These are phyloP conservation scores for Colletotrichum cordylinicola DNA, from an alignment of 2,329 filamentous ascomycete genomes.

Conservation along the genomic window DNA sequence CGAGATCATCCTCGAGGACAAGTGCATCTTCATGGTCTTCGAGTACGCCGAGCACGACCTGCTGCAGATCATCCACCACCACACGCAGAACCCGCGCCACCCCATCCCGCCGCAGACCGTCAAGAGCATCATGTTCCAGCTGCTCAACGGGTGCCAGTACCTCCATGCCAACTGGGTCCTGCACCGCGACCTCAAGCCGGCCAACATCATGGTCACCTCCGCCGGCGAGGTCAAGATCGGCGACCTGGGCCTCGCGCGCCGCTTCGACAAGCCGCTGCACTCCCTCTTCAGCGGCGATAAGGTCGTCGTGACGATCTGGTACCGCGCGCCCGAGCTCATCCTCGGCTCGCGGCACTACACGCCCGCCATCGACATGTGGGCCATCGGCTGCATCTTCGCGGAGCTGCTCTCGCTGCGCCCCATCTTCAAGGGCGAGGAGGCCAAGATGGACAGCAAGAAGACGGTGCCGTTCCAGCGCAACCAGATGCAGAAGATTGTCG, in stretches of 20 bases:
- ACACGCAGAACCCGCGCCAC: conserved; percentile 86
- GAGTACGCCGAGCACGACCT: conserved; percentile 98
- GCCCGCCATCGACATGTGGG: conserved; percentile 96
- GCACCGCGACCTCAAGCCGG: conserved; percentile 95
- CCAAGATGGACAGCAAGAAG: conserved; percentile 99
- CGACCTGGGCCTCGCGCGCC: conserved; percentile 87
- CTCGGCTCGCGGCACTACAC: conserved; percentile 96
- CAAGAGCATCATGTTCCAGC: conserved; percentile 93
- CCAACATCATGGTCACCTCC: conserved; percentile 98
- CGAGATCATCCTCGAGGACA: conserved; percentile 97
- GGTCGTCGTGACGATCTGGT: conserved; percentile 99
- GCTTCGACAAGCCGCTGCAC: conserved; percentile 94
- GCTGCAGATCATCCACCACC: conserved; percentile 97
- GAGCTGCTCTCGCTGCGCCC: conserved; percentile 88
- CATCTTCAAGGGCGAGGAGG: conserved; percentile 98
- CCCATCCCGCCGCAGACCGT: conserved; percentile 89
- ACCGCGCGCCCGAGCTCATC: conserved; percentile 91
- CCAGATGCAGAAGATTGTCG: conserved; percentile 99
- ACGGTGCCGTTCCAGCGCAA: conserved; percentile 96
- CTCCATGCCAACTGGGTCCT: conserved; percentile 97
- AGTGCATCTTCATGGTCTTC: conserved; percentile 99
- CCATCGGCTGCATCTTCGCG: conserved; percentile 96
- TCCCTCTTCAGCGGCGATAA: conserved; percentile 94
- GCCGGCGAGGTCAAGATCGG: conserved; percentile 91
- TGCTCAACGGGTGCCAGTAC: conserved; percentile 93